Percentiles rank a stretch among this genome's conserved stretches.
Evolutionary conservation across 208 protist species (phyloP).

Genomic region (Balamuthia mandrillaris): DNA sequence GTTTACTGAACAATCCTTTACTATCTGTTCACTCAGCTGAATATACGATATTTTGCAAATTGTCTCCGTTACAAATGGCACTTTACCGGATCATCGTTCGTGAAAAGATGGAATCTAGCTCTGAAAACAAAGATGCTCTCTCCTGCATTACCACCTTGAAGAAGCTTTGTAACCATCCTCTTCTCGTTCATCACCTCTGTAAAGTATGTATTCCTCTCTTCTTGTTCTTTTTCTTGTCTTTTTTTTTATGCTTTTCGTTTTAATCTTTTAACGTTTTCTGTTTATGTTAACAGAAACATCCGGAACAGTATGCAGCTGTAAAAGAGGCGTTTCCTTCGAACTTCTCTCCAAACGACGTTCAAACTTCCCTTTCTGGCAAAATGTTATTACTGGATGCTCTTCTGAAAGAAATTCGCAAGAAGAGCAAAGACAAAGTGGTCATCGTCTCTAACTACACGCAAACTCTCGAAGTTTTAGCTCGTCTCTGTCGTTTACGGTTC

Average conservation of each 20-base stretch:
- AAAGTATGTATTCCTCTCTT: too few relatives aligned
- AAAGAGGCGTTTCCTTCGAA: neutral
- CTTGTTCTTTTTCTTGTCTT: too few relatives aligned
- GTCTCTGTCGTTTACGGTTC: constrained; percentile 1
- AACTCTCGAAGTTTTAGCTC: neutral
- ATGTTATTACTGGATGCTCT: constrained; percentile 55
- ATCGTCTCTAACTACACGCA: constrained; percentile 85
- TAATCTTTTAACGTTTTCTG: neutral
- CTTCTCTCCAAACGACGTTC: neutral
- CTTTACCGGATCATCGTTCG: constrained; percentile 14
- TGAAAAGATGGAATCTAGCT: neutral
- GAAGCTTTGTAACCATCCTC: constrained; percentile 41
- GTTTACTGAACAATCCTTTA: neutral
- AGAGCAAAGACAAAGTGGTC: constrained; percentile 63
- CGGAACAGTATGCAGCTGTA: neutral
- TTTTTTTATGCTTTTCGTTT: neutral
- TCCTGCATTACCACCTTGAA: constrained; percentile 30
- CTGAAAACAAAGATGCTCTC: neutral
- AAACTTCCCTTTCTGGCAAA: constrained; percentile 45
- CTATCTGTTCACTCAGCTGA: constrained; percentile 52
- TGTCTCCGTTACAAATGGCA: constrained; percentile 61
- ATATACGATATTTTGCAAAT: constrained; percentile 72
- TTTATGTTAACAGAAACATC: neutral
- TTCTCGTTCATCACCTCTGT: neutral
- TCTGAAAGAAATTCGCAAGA: constrained; percentile 50